Evolutionary conservation across 352 stramenopile species (phyloP), one percentile per base, ranked within the genome.

Genomic region (Pythium insidiosum): DNA sequence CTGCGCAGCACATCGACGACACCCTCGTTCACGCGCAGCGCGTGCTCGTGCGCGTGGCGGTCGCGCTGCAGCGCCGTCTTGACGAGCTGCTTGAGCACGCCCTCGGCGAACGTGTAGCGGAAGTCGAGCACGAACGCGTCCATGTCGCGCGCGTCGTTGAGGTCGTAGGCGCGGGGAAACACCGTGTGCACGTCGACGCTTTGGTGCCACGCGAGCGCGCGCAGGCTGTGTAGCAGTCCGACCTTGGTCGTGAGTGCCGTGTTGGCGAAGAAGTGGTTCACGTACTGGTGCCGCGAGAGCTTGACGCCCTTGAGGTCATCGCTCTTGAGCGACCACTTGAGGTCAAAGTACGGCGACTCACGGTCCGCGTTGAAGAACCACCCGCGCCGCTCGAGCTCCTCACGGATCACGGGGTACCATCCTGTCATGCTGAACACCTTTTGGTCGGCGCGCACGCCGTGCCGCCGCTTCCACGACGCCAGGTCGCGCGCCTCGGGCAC

Each of bases 231-330:
- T 4, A 95, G 56, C 19, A 97, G 55, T 4, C 89, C 90, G 16
- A 88, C 78, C 43, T 97, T 97, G 25, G 89, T 96, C 16, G 84
- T 95, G 43, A 96, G 90, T 9, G 74, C 81, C n/a, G 79, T 84
- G 56, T 94, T 96, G 46, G 94, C 78, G 33, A 79, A 64, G 41
- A 95, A 96, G 58, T 97, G 88, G 60, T 96, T 96, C 24, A 90
- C 85, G 36, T 88, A 82, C 53, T 96, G 84, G 51, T 79, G 56
- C 24, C 88, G 82, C 28, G 95, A 66, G 12, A 97, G 67, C 46
- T 84, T 88, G 38, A 68, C 66, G 13, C 61, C 61, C 43, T 78
- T 81, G 16, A 95, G 56, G 29, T 97, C 84, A 38, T 93, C 71
- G 34, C 73, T 91, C 48, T 93, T 90, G 34, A 97, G 65, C 13